These are phyloP conservation scores for Sporothrix globosa DNA, from an alignment of 2,329 filamentous ascomycete species.

Conservation along the genomic window DNA sequence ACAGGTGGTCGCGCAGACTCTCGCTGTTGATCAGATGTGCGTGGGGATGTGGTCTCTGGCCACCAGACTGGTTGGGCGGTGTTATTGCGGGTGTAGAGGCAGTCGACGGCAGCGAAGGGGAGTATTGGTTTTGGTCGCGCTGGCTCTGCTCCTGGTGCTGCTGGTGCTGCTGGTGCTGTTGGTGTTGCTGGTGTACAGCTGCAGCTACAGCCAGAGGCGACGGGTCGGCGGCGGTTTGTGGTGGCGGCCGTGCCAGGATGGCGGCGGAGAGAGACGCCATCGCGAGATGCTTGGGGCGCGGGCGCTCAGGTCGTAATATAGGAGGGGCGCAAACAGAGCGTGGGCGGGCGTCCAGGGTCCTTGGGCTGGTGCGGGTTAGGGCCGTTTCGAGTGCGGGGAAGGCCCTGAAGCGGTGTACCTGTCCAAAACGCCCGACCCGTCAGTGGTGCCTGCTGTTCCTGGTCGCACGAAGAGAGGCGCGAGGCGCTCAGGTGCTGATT, in stretches of 20 bases:
- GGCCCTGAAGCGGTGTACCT: background rate
- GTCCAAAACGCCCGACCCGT: background rate
- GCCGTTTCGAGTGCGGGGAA: too few relatives aligned
- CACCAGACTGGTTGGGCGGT: background rate
- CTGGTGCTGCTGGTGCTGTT: background rate
- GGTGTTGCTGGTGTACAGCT: background rate
- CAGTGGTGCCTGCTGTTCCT: too few relatives aligned
- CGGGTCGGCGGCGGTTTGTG: conserved; percentile 12
- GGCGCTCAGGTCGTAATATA: background rate
- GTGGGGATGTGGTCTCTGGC: background rate
- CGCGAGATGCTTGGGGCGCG: background rate
- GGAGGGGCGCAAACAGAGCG: background rate
- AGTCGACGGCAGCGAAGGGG: background rate
- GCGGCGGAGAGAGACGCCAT: conserved; percentile 26
- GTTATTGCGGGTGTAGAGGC: conserved; percentile 7
- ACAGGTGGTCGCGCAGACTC: conserved; percentile 31
- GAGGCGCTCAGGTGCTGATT: too few relatives aligned
- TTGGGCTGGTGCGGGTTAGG: too few relatives aligned
- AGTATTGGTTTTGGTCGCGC: background rate
- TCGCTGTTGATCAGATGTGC: conserved; percentile 21
- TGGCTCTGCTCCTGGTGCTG: background rate
- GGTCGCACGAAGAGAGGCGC: too few relatives aligned
- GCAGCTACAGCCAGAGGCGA: conserved; percentile 1
- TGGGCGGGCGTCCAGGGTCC: too few relatives aligned
- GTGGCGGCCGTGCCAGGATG: conserved; percentile 28